These are phyloP conservation scores for Arthrobotrys iridis DNA, from an alignment of 2,329 filamentous ascomycete species.

Conservation along the genomic window DNA sequence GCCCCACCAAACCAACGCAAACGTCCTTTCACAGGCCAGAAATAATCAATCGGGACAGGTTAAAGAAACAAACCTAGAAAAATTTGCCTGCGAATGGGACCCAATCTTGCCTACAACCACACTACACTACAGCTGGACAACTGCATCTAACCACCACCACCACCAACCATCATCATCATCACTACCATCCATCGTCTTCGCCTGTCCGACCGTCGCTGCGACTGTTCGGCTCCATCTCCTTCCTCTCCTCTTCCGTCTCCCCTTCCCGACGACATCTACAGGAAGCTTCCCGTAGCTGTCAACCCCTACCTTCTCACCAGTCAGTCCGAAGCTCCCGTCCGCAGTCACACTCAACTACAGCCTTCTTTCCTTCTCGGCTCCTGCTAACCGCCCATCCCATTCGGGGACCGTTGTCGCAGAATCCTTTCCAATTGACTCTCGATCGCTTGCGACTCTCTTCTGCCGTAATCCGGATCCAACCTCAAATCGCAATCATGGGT, in stretches of 20 bases:
- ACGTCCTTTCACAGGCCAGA: constrained; percentile 1
- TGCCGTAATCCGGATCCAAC: neutral
- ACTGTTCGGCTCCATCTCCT: neutral
- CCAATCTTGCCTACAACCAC: constrained; percentile 30
- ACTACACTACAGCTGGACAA: constrained; percentile 3
- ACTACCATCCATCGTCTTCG: neutral
- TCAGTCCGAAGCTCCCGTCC: constrained; percentile 22
- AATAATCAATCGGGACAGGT: neutral
- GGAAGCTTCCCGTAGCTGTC: constrained; percentile 45
- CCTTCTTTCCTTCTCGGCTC: constrained; percentile 16
- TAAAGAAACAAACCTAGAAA: constrained; percentile 29
- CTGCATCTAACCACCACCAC: constrained; percentile 11
- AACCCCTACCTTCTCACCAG: constrained; percentile 2
- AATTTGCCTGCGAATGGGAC: constrained; percentile 41
- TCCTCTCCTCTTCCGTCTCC: neutral
- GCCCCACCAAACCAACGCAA: constrained; percentile 25
- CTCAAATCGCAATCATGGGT: constrained; percentile 69
- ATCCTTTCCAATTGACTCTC: constrained; percentile 1
- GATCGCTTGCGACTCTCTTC: neutral
- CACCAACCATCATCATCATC: neutral
- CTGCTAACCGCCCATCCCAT: constrained; percentile 30
- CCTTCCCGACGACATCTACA: neutral
- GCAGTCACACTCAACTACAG: neutral
- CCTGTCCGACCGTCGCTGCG: too few species aligned
- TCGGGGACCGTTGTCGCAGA: constrained; percentile 18